Conservation (phyloP, 2,329 filamentous ascomycete species). For the Emericellopsis cladophorae region DNA sequence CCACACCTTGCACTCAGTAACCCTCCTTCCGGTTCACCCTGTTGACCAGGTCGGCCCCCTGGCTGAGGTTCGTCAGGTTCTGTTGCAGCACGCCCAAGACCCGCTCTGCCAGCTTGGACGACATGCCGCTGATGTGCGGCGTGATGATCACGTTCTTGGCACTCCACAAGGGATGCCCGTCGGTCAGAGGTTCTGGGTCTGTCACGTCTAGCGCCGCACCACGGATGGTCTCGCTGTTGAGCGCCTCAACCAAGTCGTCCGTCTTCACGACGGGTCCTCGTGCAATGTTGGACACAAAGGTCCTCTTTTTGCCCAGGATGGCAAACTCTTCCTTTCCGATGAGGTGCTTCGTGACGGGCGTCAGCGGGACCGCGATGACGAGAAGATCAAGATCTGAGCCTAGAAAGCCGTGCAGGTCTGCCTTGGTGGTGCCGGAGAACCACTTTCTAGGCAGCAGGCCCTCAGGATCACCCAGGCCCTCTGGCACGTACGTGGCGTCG, state of each 20-base stretch:
- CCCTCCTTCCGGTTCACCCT: constrained; percentile 21
- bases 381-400: constrained; percentile 37
- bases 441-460: constrained; percentile 35
- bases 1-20: constrained; percentile 6
- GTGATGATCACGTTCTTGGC: constrained; percentile 55
- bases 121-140: constrained; percentile 32
- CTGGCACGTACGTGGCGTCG: constrained; percentile 55
- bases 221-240: constrained; percentile 24
- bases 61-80: constrained; percentile 24
- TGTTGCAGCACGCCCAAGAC: constrained; percentile 26
- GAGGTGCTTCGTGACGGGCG: constrained; percentile 30
- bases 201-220: constrained; percentile 62
- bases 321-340: constrained; percentile 38
- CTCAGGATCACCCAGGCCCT: constrained; percentile 45
- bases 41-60: constrained; percentile 25
- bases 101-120: constrained; percentile 24
- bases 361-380: constrained; percentile 38
- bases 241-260: constrained; percentile 41
- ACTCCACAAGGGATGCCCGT: constrained; percentile 56
- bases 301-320: constrained; percentile 29
- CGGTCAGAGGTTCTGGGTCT: constrained; percentile 59
- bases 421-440: constrained; percentile 31
- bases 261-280: constrained; percentile 32
- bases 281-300: constrained; percentile 56
- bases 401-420: constrained; percentile 36